Evolutionary conservation across 106 monocot genomes (phyloP).

Genomic region (Dendrobium officinale): DNA sequence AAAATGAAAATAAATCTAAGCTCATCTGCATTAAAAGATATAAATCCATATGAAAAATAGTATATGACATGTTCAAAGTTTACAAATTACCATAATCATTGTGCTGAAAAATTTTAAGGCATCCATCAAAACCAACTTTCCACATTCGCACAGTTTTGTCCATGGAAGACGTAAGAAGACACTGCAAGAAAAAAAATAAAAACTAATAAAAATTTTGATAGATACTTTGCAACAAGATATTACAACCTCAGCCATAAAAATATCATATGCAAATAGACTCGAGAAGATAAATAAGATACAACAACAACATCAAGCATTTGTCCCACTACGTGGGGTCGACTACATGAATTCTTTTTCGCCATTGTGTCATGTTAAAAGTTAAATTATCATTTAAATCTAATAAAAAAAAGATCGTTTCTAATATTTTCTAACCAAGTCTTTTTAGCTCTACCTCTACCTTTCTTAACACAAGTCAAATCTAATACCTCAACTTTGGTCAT

Average conservation of each 20-base stretch:
- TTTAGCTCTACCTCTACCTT: no score
- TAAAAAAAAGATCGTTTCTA: no score
- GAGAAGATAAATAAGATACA: not conserved
- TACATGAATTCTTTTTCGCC: no score
- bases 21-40: not conserved
- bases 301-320: no score
- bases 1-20: not conserved
- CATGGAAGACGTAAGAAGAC: constrained; percentile 69
- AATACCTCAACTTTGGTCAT: no score
- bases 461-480: no score
- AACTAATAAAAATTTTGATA: not conserved
- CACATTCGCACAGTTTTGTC: constrained; percentile 88
- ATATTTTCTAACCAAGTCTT: no score
- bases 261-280: not conserved
- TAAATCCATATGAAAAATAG: not conserved
- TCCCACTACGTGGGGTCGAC: no score
- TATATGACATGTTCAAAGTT: no score
- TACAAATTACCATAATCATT: constrained; percentile 66
- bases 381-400: no score
- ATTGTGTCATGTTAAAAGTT: no score
- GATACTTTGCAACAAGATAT: not conserved
- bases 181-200: constrained; percentile 35
- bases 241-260: not conserved
- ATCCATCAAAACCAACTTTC: constrained; percentile 64
- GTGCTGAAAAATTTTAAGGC: constrained; percentile 65